These are phyloP conservation scores for Potentilla sterilis DNA, from an alignment of 306 rosid genomes.

Conservation along the genomic window DNA sequence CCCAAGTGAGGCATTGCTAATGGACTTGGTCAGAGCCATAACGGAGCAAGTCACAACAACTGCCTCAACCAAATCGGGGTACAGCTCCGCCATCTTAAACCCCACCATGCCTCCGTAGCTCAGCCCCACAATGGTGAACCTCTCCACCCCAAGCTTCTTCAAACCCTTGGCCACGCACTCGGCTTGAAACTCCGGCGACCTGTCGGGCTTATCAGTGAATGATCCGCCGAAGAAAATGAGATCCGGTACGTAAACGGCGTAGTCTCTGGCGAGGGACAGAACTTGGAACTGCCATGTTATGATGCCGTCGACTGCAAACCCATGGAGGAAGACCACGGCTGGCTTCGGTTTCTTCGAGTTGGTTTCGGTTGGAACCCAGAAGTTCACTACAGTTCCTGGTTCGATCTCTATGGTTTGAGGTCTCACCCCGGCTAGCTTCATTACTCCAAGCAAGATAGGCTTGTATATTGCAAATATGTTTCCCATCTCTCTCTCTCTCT, in stretches of 20 bases:
- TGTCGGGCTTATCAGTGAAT: slow-evolving; percentile 29
- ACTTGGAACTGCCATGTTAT: slow-evolving; percentile 44
- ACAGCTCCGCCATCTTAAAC: slow-evolving; percentile 38
- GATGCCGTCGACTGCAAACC: slow-evolving; percentile 38
- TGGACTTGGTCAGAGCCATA: slow-evolving; percentile 31
- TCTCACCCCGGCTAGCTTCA: slow-evolving; percentile 29
- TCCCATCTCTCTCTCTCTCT: slow-evolving; percentile 19
- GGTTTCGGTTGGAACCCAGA: slow-evolving; percentile 32
- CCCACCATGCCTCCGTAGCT: slow-evolving; percentile 54
- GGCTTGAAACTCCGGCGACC: slow-evolving; percentile 45
- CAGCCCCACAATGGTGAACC: slow-evolving; percentile 35
- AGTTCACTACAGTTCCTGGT: slow-evolving; percentile 39
- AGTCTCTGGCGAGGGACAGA: not conserved
- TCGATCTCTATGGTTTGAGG: slow-evolving; percentile 34
- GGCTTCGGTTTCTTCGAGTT: slow-evolving; percentile 14
- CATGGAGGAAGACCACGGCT: slow-evolving; percentile 39
- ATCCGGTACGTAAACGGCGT: slow-evolving; percentile 43
- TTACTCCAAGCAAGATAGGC: not conserved
- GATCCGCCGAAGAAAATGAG: slow-evolving; percentile 43
- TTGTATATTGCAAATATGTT: slow-evolving; percentile 30
- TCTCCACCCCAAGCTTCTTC: slow-evolving; percentile 38
- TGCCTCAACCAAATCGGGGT: slow-evolving; percentile 36
- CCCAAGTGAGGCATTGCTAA: slow-evolving; percentile 20
- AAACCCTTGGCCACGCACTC: slow-evolving; percentile 43
- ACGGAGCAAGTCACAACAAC: slow-evolving; percentile 36